Base-by-base conservation (phyloP, 345 rosid species). In the Aquilaria sinensis region DNA sequence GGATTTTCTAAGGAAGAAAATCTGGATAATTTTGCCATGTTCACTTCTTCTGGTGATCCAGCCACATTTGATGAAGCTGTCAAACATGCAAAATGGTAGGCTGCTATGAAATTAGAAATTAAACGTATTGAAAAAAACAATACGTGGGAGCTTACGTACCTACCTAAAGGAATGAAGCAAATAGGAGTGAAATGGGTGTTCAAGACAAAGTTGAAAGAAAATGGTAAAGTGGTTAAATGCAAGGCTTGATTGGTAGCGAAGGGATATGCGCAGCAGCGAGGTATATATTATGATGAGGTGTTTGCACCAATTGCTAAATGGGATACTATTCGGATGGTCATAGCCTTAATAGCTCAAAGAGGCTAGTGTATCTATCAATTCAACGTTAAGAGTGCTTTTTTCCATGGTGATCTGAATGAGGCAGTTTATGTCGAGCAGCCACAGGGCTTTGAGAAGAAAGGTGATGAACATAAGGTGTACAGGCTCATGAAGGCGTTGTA, bases 401-500 rank as follows among this genome's bases (percentile, higher is more conserved):
- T 61, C 2, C 33, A 49, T 61, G n/a, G n/a, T 37, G 23, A 23
- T 23, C 23, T 23, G 23, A 23, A 23, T 23, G 0, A 23, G 23
- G 23, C 23, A 23, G 23, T 46, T 12, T 65, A 15, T 48, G 13
- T 65, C 14, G 47, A 30, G 5, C 65, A 61, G 50, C 56, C 56
- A 11, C 23, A 9, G 5, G n/a, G 31, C 2, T 61, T 47, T 61
- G 51, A 8, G 10, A 56, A 45, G 23, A 56, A 23, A 30, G 60
- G 60, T n/a, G 60, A 56, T 30, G 60, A 56, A 33, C 14, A 45
- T 34, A 59, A 59, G 46, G 51, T 59, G 6, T 59, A 59, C 30
- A 59, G 12, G 34, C 15, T 34, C 16, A 45, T 9, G 14, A 37
- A 23, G 50, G 23, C 30, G 43, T 59, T 59, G 23, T 58, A 58